A percentile compares a stretch with the other conserved stretches of the same genome.
phyloP scores from a whole-genome alignment of 495 filamentous ascomycete genomes.

The Lophiostoma macrostomum region DNA sequence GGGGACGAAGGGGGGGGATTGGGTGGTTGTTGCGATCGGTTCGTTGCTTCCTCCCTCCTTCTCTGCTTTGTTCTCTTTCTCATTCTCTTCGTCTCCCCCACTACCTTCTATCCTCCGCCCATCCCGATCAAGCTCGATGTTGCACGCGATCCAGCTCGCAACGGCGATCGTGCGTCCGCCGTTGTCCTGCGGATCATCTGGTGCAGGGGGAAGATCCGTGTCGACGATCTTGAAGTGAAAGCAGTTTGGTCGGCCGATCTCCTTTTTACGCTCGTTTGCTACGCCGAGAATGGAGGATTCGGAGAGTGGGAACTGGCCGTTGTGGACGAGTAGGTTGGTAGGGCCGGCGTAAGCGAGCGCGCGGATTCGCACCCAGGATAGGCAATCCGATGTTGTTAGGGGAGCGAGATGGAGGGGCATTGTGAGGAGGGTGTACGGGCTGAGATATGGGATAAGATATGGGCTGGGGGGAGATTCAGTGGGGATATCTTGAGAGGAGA shows the following conservation, averaged over 20 bases:
- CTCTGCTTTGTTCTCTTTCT: not conserved
- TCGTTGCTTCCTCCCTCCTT: not conserved
- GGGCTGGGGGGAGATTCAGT: too few relatives aligned
- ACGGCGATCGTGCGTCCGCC: conserved; percentile 14
- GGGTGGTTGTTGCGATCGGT: not conserved
- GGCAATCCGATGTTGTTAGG: not conserved
- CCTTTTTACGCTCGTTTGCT: not conserved
- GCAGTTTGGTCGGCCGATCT: conserved; percentile 3
- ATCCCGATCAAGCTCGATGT: not conserved
- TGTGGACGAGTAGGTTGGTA: not conserved
- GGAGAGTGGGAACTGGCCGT: not conserved
- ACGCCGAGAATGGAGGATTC: not conserved
- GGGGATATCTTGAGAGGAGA: too few relatives aligned
- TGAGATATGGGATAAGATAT: too few relatives aligned
- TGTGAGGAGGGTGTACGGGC: too few relatives aligned
- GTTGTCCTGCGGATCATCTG: conserved; percentile 12
- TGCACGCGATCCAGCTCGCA: conserved; percentile 7
- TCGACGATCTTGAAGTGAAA: conserved; percentile 20
- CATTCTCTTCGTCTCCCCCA: not conserved
- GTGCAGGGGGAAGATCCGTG: conserved; percentile 5
- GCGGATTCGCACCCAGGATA: conserved; percentile 1
- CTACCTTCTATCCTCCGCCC: not conserved
- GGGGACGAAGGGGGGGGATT: conserved; percentile 17
- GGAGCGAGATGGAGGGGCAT: not conserved
- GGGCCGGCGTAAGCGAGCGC: not conserved